phyloP scores from a whole-genome alignment of 176 grass and related monocot species.

The Pontederia crassipes region DNA sequence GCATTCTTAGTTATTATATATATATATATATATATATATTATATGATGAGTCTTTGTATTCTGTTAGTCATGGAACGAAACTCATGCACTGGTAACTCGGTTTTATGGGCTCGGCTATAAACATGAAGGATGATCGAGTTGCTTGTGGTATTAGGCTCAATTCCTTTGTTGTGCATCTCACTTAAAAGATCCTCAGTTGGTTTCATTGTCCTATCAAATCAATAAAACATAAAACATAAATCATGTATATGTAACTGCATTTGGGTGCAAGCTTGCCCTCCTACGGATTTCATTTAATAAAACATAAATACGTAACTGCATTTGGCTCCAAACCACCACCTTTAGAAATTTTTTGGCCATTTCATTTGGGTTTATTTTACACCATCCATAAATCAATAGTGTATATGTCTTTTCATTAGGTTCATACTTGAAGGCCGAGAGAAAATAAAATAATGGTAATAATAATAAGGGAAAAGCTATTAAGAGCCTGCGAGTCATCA shows the following conservation, averaged over 20 bases:
- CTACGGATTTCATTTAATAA: no score
- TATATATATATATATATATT: no score
- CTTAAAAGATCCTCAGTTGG: conserved; percentile 58
- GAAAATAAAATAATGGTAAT: no score
- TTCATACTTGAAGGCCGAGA: conserved; percentile 44
- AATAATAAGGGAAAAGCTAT: no score
- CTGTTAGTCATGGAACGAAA: conserved; percentile 45
- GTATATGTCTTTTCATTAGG: conserved; percentile 70
- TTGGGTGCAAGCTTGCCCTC: conserved; percentile 39
- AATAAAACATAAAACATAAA: conserved; percentile 58
- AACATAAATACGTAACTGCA: no score
- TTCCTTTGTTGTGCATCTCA: conserved; percentile 13
- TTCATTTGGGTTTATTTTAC: conserved; percentile 59
- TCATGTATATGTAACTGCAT: conserved; percentile 86
- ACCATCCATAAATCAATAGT: conserved; percentile 91
- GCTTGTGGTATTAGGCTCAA: conserved; percentile 74
- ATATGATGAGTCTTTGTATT: no score
- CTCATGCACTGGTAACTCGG: conserved; percentile 54
- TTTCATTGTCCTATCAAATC: conserved; percentile 80
- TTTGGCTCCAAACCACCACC: conserved; percentile 46
- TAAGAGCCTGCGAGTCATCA: no score
- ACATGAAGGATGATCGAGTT: conserved; percentile 93
- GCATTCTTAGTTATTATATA: no score
- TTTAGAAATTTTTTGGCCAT: conserved; percentile 58
- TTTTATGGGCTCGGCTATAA: conserved; percentile 26